Conservation (phyloP, 768 basidiomycete species). For the Kwoniella dejecticola region DNA sequence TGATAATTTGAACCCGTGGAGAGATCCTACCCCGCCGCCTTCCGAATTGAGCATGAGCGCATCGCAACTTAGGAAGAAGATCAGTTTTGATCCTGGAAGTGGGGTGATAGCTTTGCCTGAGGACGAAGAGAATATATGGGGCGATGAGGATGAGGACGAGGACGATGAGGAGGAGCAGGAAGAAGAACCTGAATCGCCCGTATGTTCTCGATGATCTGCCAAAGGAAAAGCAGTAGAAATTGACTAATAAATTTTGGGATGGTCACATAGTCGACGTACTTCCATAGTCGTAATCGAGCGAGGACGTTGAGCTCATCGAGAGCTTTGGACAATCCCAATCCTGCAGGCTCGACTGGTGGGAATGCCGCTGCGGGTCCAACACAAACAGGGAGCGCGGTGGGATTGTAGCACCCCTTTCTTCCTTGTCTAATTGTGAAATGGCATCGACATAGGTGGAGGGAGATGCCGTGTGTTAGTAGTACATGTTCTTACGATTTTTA, state of each 20-base stretch:
- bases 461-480: no score
- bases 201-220: slow-evolving; percentile 10
- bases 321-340: slow-evolving; percentile 1
- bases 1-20: slow-evolving; percentile 55
- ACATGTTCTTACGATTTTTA: no score
- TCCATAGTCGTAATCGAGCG: slow-evolving; percentile 26
- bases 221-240: slow-evolving; percentile 1
- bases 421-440: no score
- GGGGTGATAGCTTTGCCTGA: slow-evolving; percentile 89
- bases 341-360: neutral
- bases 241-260: neutral
- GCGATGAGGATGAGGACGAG: slow-evolving; percentile 59
- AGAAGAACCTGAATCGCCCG: slow-evolving; percentile 54
- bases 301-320: slow-evolving; percentile 8
- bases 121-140: slow-evolving; percentile 57
- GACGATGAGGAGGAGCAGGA: slow-evolving; percentile 62
- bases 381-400: neutral
- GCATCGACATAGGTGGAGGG: no score
- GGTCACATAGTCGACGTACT: slow-evolving; percentile 33
- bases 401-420: no score
- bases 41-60: slow-evolving; percentile 34
- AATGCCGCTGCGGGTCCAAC: neutral
- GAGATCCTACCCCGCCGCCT: slow-evolving; percentile 51
- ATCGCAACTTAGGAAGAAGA: slow-evolving; percentile 59
- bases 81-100: slow-evolving; percentile 82